These are phyloP conservation scores for Metschnikowia lochheadii DNA, from an alignment of 805 yeast species.

Conservation along the genomic window DNA sequence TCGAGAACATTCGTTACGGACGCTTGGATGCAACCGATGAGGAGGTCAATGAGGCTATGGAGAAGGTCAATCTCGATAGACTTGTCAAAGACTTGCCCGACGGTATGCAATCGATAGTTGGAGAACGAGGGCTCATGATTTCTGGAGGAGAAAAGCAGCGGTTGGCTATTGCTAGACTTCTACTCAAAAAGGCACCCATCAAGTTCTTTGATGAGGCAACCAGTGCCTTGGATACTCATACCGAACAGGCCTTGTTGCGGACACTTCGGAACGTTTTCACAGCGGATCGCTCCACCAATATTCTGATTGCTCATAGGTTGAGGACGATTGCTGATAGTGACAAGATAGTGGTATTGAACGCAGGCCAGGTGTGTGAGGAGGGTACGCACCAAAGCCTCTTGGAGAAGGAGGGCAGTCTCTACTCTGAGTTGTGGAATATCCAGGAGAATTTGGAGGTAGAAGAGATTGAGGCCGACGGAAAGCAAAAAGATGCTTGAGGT, in stretches of 20 bases:
- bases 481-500: neutral
- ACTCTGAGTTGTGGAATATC: constrained; percentile 82
- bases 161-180: constrained; percentile 86
- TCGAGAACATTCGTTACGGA: constrained; percentile 87
- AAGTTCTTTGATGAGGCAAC: constrained; percentile 97
- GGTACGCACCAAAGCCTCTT: constrained; percentile 75
- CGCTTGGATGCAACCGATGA: constrained; percentile 65
- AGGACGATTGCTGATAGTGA: constrained; percentile 94
- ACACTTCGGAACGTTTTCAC: constrained; percentile 69
- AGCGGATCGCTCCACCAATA: constrained; percentile 59
- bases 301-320: constrained; percentile 90
- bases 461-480: constrained; percentile 35
- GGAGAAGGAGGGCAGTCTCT: constrained; percentile 52
- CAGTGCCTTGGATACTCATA: constrained; percentile 92
- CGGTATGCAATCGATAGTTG: constrained; percentile 82
- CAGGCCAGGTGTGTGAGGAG: constrained; percentile 80
- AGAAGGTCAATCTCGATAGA: constrained; percentile 62
- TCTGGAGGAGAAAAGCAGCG: constrained; percentile 99
- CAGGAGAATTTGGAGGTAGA: constrained; percentile 74
- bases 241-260: constrained; percentile 77
- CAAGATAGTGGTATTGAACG: constrained; percentile 79
- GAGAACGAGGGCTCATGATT: constrained; percentile 98
- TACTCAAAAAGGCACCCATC: constrained; percentile 80
- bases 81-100: constrained; percentile 73
- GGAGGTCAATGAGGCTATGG: constrained; percentile 62